Conservation (phyloP, 2,329 filamentous ascomycete species). For the Exophiala xenobiotica region DNA sequence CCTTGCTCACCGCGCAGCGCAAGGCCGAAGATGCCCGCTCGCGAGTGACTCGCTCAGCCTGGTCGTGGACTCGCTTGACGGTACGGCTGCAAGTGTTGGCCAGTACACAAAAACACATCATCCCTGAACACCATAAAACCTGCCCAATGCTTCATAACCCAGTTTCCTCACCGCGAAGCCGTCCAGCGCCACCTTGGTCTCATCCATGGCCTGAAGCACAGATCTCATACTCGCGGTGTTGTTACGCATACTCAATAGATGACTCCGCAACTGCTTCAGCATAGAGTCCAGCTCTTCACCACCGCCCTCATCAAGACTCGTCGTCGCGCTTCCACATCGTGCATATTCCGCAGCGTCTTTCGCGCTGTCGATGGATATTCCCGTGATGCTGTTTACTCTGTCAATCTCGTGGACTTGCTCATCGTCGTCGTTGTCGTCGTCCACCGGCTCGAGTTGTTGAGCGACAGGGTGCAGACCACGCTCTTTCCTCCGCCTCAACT, state of each 20-base stretch:
- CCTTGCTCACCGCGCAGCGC: no score
- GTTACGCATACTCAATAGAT: conserved; percentile 46
- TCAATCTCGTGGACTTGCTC: conserved; percentile 23
- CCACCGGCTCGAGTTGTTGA: conserved; percentile 29
- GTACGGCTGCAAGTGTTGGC: no score
- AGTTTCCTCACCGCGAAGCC: conserved; percentile 12
- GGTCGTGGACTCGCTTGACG: no score
- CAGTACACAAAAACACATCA: no score
- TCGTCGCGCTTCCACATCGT: no score
- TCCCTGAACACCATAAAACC: conserved; percentile 1
- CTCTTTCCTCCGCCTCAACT: conserved; percentile 40
- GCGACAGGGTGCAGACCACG: conserved; percentile 32
- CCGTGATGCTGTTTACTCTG: conserved; percentile 4
- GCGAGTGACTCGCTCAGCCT: no score
- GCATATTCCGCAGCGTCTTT: no score
- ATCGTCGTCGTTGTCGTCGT: conserved; percentile 33
- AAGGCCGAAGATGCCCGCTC: no score
- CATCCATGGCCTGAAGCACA: conserved; percentile 17
- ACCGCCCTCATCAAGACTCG: conserved; percentile 22
- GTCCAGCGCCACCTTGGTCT: conserved; percentile 13
- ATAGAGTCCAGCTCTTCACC: conserved; percentile 40
- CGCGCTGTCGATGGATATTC: conserved; percentile 1
- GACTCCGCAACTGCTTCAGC: conserved; percentile 42
- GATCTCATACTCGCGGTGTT: conserved; percentile 34
- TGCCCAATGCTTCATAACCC: conserved; percentile 2